Conservation (phyloP, 768 basidiomycete species). For the Russula dissimulans region DNA sequence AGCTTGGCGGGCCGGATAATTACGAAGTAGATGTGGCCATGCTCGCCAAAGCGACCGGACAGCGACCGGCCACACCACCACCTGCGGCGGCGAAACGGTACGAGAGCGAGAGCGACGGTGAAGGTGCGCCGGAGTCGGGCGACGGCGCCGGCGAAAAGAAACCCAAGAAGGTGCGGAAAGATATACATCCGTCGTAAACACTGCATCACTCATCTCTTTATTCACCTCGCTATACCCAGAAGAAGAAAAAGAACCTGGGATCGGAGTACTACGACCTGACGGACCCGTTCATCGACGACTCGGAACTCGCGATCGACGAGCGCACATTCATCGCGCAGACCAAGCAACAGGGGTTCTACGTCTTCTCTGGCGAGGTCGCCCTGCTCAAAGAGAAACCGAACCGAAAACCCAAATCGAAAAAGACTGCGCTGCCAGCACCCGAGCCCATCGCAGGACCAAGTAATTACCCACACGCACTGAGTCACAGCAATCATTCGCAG, state of each 20-base stretch:
- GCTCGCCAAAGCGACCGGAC: slow-evolving; percentile 55
- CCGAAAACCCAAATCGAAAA: slow-evolving; percentile 18
- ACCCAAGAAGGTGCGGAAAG: slow-evolving; percentile 30
- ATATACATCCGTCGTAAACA: not conserved
- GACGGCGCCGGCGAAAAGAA: slow-evolving; percentile 30
- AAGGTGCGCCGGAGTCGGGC: slow-evolving; percentile 23
- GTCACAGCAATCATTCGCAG: slow-evolving; percentile 4
- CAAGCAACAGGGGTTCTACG: slow-evolving; percentile 89
- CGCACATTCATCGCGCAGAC: slow-evolving; percentile 87
- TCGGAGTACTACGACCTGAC: slow-evolving; percentile 82
- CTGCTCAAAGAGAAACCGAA: slow-evolving; percentile 61
- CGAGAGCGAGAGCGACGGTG: slow-evolving; percentile 48
- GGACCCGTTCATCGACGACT: slow-evolving; percentile 98
- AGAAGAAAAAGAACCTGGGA: slow-evolving; percentile 38
- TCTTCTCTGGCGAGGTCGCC: slow-evolving; percentile 81
- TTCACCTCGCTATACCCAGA: not conserved
- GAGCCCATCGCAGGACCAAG: slow-evolving; percentile 16
- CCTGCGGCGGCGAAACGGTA: slow-evolving; percentile 29
- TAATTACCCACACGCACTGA: slow-evolving; percentile 12
- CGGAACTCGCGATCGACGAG: slow-evolving; percentile 83
- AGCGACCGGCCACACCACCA: slow-evolving; percentile 49
- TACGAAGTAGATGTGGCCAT: slow-evolving; percentile 62
- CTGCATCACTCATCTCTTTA: not conserved
- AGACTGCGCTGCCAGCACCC: slow-evolving; percentile 13
- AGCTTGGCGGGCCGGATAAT: slow-evolving; percentile 60